Conservation (phyloP, 257 asterid genomes). For the Misopates orontium region DNA sequence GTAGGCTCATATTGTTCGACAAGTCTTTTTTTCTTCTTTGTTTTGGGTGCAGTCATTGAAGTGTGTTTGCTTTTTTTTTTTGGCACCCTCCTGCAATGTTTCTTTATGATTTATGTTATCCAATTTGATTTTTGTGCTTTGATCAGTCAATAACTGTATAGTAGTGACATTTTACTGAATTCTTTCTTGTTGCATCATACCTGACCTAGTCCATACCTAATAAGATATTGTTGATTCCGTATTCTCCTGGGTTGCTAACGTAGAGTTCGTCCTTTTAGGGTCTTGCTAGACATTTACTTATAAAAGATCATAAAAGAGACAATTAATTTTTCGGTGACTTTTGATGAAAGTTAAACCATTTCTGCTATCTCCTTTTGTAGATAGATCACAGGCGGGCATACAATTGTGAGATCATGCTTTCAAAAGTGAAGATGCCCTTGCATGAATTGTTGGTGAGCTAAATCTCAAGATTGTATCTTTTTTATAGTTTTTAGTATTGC, state of each 20-base stretch:
- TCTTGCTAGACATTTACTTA: background rate
- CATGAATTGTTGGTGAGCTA: constrained; percentile 82
- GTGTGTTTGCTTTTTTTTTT: background rate
- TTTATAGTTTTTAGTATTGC: background rate
- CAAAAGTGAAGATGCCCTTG: constrained; percentile 86
- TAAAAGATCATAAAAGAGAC: background rate
- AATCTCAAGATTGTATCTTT: constrained; percentile 1
- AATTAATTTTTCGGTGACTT: constrained; percentile 8
- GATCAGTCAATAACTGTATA: no score
- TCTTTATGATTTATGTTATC: constrained; percentile 8
- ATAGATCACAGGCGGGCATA: constrained; percentile 90
- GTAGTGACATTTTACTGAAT: background rate
- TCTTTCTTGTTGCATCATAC: background rate
- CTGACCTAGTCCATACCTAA: constrained; percentile 7
- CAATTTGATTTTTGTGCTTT: no score
- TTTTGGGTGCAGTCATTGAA: no score
- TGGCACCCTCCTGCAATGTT: constrained; percentile 4
- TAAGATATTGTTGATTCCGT: background rate
- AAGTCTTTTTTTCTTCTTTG: background rate
- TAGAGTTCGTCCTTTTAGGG: background rate
- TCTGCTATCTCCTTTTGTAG: constrained; percentile 46
- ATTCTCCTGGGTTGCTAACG: background rate
- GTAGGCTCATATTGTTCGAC: background rate
- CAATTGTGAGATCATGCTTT: constrained; percentile 95
- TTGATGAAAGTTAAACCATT: constrained; percentile 20